Evolutionary conservation across 2,329 filamentous ascomycete genomes (phyloP).

Genomic region (Fusarium pininemorale): DNA sequence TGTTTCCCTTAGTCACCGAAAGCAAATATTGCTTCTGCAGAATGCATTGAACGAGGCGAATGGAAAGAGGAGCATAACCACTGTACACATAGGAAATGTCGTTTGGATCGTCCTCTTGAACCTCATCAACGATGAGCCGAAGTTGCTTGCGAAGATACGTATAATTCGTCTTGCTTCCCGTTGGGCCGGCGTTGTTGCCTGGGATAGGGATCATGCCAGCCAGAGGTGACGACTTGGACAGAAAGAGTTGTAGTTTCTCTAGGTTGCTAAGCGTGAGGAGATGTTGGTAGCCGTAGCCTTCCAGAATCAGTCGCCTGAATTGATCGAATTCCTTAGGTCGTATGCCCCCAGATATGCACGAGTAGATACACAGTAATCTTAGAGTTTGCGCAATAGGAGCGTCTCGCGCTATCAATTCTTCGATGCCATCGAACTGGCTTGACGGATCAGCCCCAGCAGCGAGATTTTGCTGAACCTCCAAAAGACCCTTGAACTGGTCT

Average conservation of each 20-base stretch:
- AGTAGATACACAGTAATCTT: slow-evolving; percentile 88
- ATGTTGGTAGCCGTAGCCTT: slow-evolving; percentile 96
- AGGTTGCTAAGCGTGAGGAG: slow-evolving; percentile 87
- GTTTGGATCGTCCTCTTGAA: slow-evolving; percentile 92
- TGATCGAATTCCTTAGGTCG: slow-evolving; percentile 88
- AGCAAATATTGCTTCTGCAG: slow-evolving; percentile 88
- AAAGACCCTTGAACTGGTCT: slow-evolving; percentile 84
- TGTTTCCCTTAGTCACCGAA: slow-evolving; percentile 72
- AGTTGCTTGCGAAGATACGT: slow-evolving; percentile 86
- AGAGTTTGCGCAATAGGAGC: slow-evolving; percentile 83
- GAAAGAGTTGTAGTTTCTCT: slow-evolving; percentile 88
- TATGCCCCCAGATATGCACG: slow-evolving; percentile 87
- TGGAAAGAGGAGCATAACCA: slow-evolving; percentile 91
- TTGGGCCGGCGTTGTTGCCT: slow-evolving; percentile 59
- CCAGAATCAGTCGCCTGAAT: slow-evolving; percentile 86
- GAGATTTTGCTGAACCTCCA: slow-evolving; percentile 96
- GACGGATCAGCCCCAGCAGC: slow-evolving; percentile 89
- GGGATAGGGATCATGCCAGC: slow-evolving; percentile 84
- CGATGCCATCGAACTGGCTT: slow-evolving; percentile 88
- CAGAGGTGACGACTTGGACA: slow-evolving; percentile 78
- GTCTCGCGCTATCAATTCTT: slow-evolving; percentile 92
- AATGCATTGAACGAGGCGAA: slow-evolving; percentile 91
- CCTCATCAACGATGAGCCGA: slow-evolving; percentile 91
- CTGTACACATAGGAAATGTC: slow-evolving; percentile 99
- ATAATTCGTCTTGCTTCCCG: slow-evolving; percentile 87